Evolutionary conservation across 768 basidiomycete genomes (phyloP).

Genomic region (Goffeauzyma gilvescens): DNA sequence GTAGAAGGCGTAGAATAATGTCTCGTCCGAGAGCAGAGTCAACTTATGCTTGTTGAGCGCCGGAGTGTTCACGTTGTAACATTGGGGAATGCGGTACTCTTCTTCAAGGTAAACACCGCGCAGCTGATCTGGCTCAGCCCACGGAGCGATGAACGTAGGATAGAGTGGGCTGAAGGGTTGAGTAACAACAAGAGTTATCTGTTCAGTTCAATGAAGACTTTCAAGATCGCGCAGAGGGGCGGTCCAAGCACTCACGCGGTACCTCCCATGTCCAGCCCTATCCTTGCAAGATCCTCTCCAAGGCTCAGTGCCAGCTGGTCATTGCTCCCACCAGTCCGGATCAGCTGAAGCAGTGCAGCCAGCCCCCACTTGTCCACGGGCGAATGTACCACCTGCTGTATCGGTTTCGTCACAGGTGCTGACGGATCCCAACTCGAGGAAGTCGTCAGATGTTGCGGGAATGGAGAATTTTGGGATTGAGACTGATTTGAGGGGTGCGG

Average conservation of each 20-base stretch:
- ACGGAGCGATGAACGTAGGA: conserved; percentile 86
- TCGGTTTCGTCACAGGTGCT: conserved; percentile 55
- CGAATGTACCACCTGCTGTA: conserved; percentile 76
- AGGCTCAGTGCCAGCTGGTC: conserved; percentile 40
- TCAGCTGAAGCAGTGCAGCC: conserved; percentile 52
- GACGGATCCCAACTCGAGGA: conserved; percentile 31
- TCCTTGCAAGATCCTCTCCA: conserved; percentile 75
- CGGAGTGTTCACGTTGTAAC: conserved; percentile 79
- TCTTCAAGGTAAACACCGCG: conserved; percentile 73
- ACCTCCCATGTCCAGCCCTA: conserved; percentile 75
- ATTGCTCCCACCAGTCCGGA: conserved; percentile 26
- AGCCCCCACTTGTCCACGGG: conserved; percentile 93
- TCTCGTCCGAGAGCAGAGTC: conserved; percentile 67
- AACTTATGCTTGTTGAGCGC: conserved; percentile 42
- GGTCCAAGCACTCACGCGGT: conserved; percentile 47
- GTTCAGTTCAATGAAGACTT: background rate
- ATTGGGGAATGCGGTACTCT: conserved; percentile 70
- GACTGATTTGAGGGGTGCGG: too few relatives aligned
- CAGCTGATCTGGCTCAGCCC: conserved; percentile 60
- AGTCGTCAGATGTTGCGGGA: too few relatives aligned
- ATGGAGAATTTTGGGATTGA: too few relatives aligned
- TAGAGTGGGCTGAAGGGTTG: conserved; percentile 53
- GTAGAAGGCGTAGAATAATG: conserved; percentile 96
- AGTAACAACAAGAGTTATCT: too few relatives aligned
- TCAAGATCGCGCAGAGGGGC: background rate